These are phyloP conservation scores for Sedum album DNA, from an alignment of 164 flowering plant species.

Conservation along the genomic window DNA sequence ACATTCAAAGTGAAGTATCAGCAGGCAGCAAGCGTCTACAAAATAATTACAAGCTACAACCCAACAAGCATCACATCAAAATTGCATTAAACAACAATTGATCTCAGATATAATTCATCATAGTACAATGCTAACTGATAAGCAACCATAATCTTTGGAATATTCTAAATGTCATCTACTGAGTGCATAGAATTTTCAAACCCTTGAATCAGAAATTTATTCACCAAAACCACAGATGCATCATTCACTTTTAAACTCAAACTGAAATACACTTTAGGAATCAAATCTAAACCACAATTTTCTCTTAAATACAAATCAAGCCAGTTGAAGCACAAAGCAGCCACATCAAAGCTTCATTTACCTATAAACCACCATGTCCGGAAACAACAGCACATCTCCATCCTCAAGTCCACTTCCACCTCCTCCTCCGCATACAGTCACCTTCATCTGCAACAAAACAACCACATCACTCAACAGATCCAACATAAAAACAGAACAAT, in stretches of 20 bases:
- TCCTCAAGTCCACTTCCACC: conserved; percentile 39
- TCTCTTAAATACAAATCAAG: not conserved
- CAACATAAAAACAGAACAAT: not conserved
- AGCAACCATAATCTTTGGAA: no score
- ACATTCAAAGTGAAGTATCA: not conserved
- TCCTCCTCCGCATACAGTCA: conserved; percentile 61
- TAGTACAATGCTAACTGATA: no score
- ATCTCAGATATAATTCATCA: no score
- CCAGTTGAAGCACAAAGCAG: not conserved
- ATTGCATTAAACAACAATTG: not conserved
- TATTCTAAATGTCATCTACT: no score
- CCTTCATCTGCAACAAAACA: not conserved
- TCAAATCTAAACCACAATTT: not conserved
- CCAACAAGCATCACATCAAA: not conserved
- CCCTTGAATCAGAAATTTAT: not conserved
- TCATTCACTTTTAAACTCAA: not conserved
- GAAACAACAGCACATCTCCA: conserved; percentile 80
- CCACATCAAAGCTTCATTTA: conserved; percentile 13
- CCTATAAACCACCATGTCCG: conserved; percentile 85
- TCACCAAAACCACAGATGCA: not conserved
- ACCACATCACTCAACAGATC: conserved; percentile 10
- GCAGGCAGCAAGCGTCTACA: not conserved
- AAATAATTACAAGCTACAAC: not conserved
- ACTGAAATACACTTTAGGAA: not conserved
- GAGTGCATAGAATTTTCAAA: no score